Evolutionary conservation across 1,139 yeast species (phyloP).

Genomic region (Scheffersomyces segobiensis): DNA sequence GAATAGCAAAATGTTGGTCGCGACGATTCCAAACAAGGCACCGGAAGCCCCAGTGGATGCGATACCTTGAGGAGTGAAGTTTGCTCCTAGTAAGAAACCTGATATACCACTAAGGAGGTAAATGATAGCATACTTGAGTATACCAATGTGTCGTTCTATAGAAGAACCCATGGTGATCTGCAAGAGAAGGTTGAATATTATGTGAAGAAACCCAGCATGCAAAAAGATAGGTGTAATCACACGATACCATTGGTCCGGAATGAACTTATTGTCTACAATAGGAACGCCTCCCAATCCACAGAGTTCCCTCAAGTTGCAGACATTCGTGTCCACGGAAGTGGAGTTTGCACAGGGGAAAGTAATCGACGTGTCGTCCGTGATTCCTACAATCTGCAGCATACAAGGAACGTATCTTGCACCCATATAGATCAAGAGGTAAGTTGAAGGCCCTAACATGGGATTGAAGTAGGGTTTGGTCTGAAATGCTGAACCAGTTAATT

Average conservation of each 20-base stretch:
- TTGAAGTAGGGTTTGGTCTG: constrained; percentile 73
- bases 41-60: constrained; percentile 81
- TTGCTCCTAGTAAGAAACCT: constrained; percentile 72
- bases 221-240: constrained; percentile 69
- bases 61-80: constrained; percentile 68
- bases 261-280: constrained; percentile 23
- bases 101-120: constrained; percentile 65
- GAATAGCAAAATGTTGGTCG: constrained; percentile 59
- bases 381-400: constrained; percentile 54
- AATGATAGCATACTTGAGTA: constrained; percentile 53
- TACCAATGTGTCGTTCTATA: constrained; percentile 62
- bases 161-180: constrained; percentile 65
- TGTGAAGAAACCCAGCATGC: constrained; percentile 76
- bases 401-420: constrained; percentile 77
- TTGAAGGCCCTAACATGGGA: constrained; percentile 82
- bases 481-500: constrained; percentile 64
- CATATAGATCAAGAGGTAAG: constrained; percentile 64
- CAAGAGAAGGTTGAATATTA: constrained; percentile 60
- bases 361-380: constrained; percentile 51
- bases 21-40: constrained; percentile 68
- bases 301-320: constrained; percentile 56
- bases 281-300: constrained; percentile 63
- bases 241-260: constrained; percentile 71
- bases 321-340: constrained; percentile 53
- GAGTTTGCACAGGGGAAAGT: constrained; percentile 73